Conservation (phyloP, 371 early-diverging fungal species). For the Haplosporangium sp. region DNA sequence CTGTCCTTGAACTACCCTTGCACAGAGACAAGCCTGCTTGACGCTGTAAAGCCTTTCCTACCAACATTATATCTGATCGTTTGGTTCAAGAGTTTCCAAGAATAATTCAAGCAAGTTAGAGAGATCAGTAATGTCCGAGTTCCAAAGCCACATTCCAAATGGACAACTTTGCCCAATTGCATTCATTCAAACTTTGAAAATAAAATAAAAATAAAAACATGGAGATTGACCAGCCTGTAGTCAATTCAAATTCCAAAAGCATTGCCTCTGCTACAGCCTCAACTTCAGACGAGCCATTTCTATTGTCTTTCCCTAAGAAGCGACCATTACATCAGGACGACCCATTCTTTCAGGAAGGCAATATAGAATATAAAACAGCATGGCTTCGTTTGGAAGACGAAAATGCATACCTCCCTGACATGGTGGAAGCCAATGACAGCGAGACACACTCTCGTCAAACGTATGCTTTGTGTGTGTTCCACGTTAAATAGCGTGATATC, state of each 20-base stretch:
- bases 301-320: constrained; percentile 13
- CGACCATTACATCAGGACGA: constrained; percentile 52
- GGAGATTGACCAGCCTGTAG: constrained; percentile 29
- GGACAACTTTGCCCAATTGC: neutral
- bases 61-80: neutral
- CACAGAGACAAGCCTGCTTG: neutral
- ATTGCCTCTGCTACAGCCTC: neutral
- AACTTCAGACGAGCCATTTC: neutral
- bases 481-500: neutral
- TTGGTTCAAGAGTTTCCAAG: neutral
- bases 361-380: constrained; percentile 63
- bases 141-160: neutral
- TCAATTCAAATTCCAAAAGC: neutral
- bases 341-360: constrained; percentile 66
- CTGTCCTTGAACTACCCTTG: neutral
- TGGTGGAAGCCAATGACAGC: constrained; percentile 6
- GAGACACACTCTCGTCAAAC: neutral
- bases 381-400: constrained; percentile 57
- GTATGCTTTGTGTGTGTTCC: neutral
- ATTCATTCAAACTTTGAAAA: too few relatives aligned
- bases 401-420: constrained; percentile 35
- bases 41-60: constrained; percentile 7
- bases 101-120: neutral
- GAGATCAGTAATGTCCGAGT: neutral
- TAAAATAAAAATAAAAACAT: constrained; percentile 1